Conservation (phyloP, 805 yeast species). For the Cyberlindnera lachancei region DNA sequence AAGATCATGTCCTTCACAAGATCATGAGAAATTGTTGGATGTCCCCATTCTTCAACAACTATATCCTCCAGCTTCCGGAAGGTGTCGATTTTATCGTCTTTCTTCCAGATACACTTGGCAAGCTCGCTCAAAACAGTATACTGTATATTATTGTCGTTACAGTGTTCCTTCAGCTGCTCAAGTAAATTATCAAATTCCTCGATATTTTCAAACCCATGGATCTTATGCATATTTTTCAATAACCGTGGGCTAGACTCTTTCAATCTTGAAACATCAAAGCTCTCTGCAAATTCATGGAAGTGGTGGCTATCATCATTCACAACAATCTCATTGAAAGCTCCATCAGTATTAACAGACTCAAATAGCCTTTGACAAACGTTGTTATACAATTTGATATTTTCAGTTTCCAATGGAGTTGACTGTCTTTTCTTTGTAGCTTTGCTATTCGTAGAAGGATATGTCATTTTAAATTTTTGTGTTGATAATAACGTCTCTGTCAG, state of each 20-base stretch:
- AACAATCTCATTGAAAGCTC: neutral
- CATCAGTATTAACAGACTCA: neutral
- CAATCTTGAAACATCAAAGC: constrained; percentile 4
- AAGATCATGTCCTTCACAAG: constrained; percentile 11
- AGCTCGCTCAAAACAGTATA: constrained; percentile 1
- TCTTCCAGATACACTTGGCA: no score
- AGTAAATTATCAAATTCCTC: constrained; percentile 34
- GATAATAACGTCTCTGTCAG: constrained; percentile 1
- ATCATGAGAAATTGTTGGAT: constrained; percentile 2
- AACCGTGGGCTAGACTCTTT: constrained; percentile 3
- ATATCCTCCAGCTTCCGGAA: no score
- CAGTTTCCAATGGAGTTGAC: neutral
- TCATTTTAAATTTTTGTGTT: neutral
- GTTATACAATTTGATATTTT: constrained; percentile 8
- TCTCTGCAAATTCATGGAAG: constrained; percentile 14
- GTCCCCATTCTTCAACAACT: no score
- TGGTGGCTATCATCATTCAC: constrained; percentile 8
- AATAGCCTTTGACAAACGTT: constrained; percentile 2
- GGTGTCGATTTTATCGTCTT: no score
- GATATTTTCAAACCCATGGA: constrained; percentile 21
- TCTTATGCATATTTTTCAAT: constrained; percentile 15
- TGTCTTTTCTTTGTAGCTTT: neutral
- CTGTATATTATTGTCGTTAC: constrained; percentile 19
- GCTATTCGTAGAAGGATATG: neutral
- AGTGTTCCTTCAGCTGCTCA: constrained; percentile 26